phyloP scores from a whole-genome alignment of 805 yeast genomes.

The Myxozyma geophila region DNA sequence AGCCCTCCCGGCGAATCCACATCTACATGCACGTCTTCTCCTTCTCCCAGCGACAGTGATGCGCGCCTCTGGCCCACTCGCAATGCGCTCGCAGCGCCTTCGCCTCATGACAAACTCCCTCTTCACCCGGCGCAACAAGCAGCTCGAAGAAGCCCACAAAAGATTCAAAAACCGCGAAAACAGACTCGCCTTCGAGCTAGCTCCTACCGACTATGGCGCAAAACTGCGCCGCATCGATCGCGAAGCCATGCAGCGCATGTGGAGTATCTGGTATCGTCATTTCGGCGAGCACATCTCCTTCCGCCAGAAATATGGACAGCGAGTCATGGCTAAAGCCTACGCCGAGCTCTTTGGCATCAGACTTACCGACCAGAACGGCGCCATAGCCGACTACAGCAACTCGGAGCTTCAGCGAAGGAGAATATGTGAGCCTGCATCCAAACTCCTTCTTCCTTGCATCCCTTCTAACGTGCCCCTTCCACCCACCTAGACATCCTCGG shows the following conservation, averaged over 20 bases:
- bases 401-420: constrained; percentile 11
- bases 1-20: too few relatives aligned
- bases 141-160: too few relatives aligned
- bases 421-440: neutral
- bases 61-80: too few relatives aligned
- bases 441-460: neutral
- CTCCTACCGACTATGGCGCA: neutral
- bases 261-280: constrained; percentile 2
- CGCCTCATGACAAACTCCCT: too few relatives aligned
- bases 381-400: neutral
- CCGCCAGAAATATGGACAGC: constrained; percentile 1
- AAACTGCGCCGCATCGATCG: neutral
- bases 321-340: constrained; percentile 7
- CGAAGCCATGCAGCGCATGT: neutral
- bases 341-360: constrained; percentile 2
- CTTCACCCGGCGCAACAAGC: too few relatives aligned
- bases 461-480: neutral
- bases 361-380: neutral
- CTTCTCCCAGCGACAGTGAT: too few relatives aligned
- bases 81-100: too few relatives aligned
- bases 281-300: neutral
- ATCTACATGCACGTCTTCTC: too few relatives aligned
- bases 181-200: constrained; percentile 1
- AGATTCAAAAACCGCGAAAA: neutral
- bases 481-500: constrained; percentile 16